A percentile compares a stretch with the other conserved stretches of the same genome.
phyloP scores from a whole-genome alignment of 2,329 filamentous ascomycete genomes.

The Colletotrichum truncatum region DNA sequence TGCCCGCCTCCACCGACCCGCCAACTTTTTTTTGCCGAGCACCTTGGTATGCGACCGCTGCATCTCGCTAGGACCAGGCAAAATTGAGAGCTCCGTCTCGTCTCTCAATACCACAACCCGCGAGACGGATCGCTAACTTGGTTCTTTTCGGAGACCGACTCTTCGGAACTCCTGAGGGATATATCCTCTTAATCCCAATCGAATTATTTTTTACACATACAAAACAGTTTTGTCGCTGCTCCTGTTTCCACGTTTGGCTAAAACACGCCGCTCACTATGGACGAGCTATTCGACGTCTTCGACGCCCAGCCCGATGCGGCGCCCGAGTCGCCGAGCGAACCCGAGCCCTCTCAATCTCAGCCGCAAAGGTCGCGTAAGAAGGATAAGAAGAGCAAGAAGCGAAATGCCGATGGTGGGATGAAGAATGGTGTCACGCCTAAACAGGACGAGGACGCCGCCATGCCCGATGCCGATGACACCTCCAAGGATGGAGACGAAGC shows the following conservation, averaged over 20 bases:
- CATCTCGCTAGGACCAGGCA: conserved; percentile 8
- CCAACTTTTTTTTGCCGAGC: conserved; percentile 4
- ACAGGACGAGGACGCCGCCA: conserved; percentile 46
- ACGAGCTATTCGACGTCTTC: conserved; percentile 86
- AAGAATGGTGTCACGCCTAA: conserved; percentile 57
- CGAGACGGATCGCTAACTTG: background rate
- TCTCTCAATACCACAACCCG: background rate
- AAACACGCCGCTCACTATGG: conserved; percentile 57
- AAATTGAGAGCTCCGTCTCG: conserved; percentile 3
- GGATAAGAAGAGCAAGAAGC: conserved; percentile 80
- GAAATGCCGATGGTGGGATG: conserved; percentile 82
- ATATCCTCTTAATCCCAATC: too few species aligned
- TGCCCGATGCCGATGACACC: conserved; percentile 54
- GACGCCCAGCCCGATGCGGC: conserved; percentile 67
- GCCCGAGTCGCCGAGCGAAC: conserved; percentile 51
- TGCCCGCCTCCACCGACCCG: background rate
- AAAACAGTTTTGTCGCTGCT: background rate
- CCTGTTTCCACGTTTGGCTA: background rate
- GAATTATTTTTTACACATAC: background rate
- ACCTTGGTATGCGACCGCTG: conserved; percentile 1
- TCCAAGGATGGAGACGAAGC: conserved; percentile 48
- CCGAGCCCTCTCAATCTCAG: conserved; percentile 45
- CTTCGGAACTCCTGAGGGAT: too few species aligned
- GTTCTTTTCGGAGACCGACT: background rate
- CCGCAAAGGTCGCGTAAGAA: conserved; percentile 54